phyloP scores from a whole-genome alignment of 176 grass and related monocot species.

The Eragrostis curvula region DNA sequence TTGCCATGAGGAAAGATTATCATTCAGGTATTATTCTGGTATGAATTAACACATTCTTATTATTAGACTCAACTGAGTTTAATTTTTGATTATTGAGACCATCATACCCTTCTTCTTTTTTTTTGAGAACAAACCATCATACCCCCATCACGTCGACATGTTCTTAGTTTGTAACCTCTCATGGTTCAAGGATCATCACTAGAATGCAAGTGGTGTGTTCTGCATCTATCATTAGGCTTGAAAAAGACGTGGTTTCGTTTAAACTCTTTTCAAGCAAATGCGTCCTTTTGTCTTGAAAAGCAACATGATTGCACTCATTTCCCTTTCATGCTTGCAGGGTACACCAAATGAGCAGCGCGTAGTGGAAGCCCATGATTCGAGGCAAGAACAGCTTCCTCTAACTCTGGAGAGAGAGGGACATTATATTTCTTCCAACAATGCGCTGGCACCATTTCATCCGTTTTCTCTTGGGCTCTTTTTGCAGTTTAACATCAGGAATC shows the following conservation, averaged over 20 bases:
- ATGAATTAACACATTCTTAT: not conserved
- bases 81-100: not conserved
- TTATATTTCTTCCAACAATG: not conserved
- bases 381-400: constrained; percentile 10
- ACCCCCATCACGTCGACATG: too few relatives aligned
- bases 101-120: too few relatives aligned
- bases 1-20: not conserved
- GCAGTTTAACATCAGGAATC: not conserved
- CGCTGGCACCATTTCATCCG: not conserved
- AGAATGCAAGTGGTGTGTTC: not conserved
- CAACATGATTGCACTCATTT: constrained; percentile 24
- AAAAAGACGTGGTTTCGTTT: constrained; percentile 11
- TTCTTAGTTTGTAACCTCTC: too few relatives aligned
- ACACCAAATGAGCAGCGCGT: constrained; percentile 18
- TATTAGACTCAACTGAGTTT: too few relatives aligned
- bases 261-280: constrained; percentile 23
- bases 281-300: constrained; percentile 1
- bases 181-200: constrained; percentile 1
- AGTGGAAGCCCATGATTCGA: constrained; percentile 26
- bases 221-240: not conserved
- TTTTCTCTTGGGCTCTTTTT: not conserved
- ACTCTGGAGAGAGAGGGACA: not conserved
- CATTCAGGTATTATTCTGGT: not conserved
- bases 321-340: constrained; percentile 22
- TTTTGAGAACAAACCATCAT: too few relatives aligned